Conservation (phyloP, 768 basidiomycete genomes). For the Zangia roseola region DNA sequence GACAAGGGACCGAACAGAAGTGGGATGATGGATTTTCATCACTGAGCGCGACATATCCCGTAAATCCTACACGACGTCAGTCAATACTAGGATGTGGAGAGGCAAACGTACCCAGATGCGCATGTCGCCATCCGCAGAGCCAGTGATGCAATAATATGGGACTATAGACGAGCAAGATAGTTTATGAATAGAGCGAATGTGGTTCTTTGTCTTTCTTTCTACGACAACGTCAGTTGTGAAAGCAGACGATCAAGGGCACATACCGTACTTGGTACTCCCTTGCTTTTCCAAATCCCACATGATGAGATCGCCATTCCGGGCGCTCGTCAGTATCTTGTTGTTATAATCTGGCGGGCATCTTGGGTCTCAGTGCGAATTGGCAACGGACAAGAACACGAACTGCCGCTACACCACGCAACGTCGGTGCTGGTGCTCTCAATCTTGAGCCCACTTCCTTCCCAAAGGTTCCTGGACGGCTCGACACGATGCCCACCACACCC, state of each 20-base stretch:
- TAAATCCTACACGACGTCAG: conserved; percentile 52
- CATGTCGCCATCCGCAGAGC: conserved; percentile 77
- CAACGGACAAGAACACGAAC: conserved; percentile 38
- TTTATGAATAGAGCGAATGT: conserved; percentile 69
- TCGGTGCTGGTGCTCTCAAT: conserved; percentile 77
- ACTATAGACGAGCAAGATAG: conserved; percentile 67
- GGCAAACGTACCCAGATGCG: conserved; percentile 66
- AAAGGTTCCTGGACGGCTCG: conserved; percentile 74
- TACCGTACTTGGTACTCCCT: conserved; percentile 70
- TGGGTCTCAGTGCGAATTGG: not conserved
- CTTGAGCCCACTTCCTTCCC: conserved; percentile 77
- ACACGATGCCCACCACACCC: conserved; percentile 65
- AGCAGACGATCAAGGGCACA: conserved; percentile 18
- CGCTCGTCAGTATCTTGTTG: conserved; percentile 78
- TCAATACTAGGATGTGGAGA: not conserved
- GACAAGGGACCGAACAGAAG: conserved; percentile 63
- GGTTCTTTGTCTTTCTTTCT: conserved; percentile 70
- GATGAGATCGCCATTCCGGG: conserved; percentile 77
- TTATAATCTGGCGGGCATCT: conserved; percentile 50
- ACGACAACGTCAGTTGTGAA: conserved; percentile 12
- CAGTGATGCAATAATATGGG: conserved; percentile 73
- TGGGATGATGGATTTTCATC: conserved; percentile 69
- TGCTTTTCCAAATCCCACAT: conserved; percentile 78
- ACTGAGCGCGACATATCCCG: conserved; percentile 67
- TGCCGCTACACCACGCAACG: conserved; percentile 74